Evolutionary conservation across 1,284 basidiomycete genomes (phyloP), one percentile per base, ranked within the genome.

Genomic region (Ustilago xerochloae): DNA sequence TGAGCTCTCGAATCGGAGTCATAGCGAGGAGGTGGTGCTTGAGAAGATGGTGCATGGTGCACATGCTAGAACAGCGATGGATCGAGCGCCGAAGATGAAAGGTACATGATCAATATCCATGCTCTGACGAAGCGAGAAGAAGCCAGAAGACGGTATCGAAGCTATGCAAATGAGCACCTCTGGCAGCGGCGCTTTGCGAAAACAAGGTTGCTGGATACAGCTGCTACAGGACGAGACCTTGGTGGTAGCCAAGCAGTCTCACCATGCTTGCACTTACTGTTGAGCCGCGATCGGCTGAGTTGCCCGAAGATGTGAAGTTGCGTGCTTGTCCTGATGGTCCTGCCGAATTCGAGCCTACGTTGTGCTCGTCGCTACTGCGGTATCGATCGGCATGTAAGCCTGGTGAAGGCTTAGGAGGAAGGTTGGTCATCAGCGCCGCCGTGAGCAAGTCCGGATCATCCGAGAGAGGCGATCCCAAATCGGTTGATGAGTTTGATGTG

Each of bases 181-280:
- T 20, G n/a, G n/a, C n/a, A 20, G 46, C 29, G 18, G 13, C n/a
- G 6, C 20, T 2, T 15, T 16, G 33, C 24, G 9, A 39, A 33
- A 48, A 20, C 18, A 8, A 39, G 35, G 26, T n/a, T 9, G 32
- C 32, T 30, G 52, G 30, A 28, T 38, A 30, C 38, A 10, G 12
- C 49, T 30, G 53, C 52, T 24, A 52, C 48, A 43, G 36, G 49
- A 30, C 58, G 52, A 33, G 48, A 57, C 48, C 13, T 26, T 26
- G 48, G 24, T 28, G 29, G 41, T 26, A 8, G 22, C 26, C 30
- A 29, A 18, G 4, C 7, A 24, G 28, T 43, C 53, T 56, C 48
- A 49, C 50, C 57, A 32, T 61, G 53, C 28, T 22, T 48, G 52
- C 58, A 66, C 64, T 66, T 66, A 66, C 64, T 61, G 57, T 56